Conservation (phyloP, 2,329 filamentous ascomycete species). For the Monosporascus sp. region DNA sequence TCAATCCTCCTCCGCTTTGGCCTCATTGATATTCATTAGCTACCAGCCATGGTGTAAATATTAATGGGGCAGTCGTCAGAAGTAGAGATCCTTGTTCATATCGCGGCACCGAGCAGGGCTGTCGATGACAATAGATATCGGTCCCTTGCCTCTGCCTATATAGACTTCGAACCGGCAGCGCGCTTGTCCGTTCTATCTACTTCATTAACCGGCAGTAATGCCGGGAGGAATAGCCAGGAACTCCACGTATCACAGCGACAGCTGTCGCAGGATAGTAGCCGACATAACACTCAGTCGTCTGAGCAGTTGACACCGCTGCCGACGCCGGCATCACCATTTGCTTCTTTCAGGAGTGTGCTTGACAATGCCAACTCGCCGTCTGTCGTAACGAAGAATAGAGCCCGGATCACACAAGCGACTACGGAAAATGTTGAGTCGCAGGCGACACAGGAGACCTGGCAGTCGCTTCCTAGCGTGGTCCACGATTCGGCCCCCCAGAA, state of each 20-base stretch:
- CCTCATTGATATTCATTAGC: not conserved
- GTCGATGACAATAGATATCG: conserved; percentile 45
- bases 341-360: conserved; percentile 40
- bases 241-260: conserved; percentile 3
- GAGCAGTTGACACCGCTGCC: conserved; percentile 7
- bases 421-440: conserved; percentile 3
- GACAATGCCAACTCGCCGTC: conserved; percentile 36
- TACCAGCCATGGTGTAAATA: conserved; percentile 7
- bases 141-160: conserved; percentile 44
- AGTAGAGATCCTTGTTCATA: conserved; percentile 51
- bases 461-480: conserved; percentile 43
- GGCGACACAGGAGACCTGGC: conserved; percentile 32
- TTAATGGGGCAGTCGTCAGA: conserved; percentile 26
- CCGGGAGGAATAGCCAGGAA: conserved; percentile 1
- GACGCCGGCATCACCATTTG: conserved; percentile 23
- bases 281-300: conserved; percentile 3
- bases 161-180: conserved; percentile 37
- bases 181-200: conserved; percentile 1
- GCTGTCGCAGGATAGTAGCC: conserved; percentile 4
- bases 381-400: conserved; percentile 8
- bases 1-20: too few species aligned
- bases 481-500: conserved; percentile 48
- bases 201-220: conserved; percentile 1
- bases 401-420: conserved; percentile 1
- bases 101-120: conserved; percentile 43